Percentiles rank a stretch among this genome's conserved stretches.
Evolutionary conservation across 768 basidiomycete species (phyloP).

Genomic region (Leccinum incarnatum): DNA sequence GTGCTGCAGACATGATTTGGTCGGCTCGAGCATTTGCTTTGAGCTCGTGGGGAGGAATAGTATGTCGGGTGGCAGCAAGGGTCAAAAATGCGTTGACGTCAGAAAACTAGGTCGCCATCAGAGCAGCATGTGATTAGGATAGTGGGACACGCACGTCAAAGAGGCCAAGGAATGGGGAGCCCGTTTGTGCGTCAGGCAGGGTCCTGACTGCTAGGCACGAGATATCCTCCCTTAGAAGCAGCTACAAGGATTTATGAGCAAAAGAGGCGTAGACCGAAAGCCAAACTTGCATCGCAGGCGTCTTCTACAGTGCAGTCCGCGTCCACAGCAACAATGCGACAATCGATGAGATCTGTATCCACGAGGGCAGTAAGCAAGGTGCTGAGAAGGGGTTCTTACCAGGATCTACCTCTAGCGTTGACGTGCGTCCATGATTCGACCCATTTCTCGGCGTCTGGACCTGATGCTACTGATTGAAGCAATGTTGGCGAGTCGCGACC

Average conservation of each 20-base stretch:
- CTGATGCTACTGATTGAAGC: slow-evolving; percentile 9
- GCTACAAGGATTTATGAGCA: slow-evolving; percentile 34
- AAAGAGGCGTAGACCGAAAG: neutral
- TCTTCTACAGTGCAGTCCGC: slow-evolving; percentile 77
- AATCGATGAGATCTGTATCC: slow-evolving; percentile 63
- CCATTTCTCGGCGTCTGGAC: slow-evolving; percentile 50
- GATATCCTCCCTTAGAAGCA: slow-evolving; percentile 59
- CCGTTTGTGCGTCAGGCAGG: slow-evolving; percentile 19
- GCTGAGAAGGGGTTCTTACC: neutral
- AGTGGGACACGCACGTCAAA: slow-evolving; percentile 61
- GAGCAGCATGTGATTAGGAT: neutral
- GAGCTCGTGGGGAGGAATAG: slow-evolving; percentile 57
- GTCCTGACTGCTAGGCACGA: slow-evolving; percentile 63
- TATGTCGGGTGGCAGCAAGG: slow-evolving; percentile 76
- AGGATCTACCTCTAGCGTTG: slow-evolving; percentile 52
- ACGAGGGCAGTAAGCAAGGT: neutral
- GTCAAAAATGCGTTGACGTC: slow-evolving; percentile 89
- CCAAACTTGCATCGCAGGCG: slow-evolving; percentile 65
- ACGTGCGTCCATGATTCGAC: slow-evolving; percentile 54
- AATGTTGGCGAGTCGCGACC: slow-evolving; percentile 19
- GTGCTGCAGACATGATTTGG: slow-evolving; percentile 72
- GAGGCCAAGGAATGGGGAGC: slow-evolving; percentile 48
- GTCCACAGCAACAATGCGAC: slow-evolving; percentile 61
- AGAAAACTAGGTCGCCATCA: slow-evolving; percentile 53
- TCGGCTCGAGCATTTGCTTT: slow-evolving; percentile 57